These are phyloP conservation scores for Sabuloglossum arenarium DNA, from an alignment of 495 filamentous ascomycete species.

Conservation along the genomic window DNA sequence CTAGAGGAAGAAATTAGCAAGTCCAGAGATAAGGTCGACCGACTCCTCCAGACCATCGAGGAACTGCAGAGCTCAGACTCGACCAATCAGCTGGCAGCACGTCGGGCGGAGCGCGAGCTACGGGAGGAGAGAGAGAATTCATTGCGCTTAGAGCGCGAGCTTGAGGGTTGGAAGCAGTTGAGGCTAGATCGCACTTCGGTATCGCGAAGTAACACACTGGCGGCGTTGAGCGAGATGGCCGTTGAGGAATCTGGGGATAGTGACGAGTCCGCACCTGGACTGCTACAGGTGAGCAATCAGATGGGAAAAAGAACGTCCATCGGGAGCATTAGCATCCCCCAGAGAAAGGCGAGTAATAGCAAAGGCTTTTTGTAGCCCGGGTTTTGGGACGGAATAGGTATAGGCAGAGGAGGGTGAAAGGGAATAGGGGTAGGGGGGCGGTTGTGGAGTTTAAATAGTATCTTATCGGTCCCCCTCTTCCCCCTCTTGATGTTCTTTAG, in stretches of 20 bases:
- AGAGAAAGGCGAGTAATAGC: neutral
- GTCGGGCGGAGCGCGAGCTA: constrained; percentile 74
- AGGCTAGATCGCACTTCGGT: constrained; percentile 35
- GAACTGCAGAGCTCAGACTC: constrained; percentile 78
- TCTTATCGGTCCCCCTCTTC: too few species aligned
- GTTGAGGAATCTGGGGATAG: neutral
- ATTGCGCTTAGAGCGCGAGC: constrained; percentile 64
- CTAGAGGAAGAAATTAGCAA: constrained; percentile 64
- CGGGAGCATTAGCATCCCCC: neutral
- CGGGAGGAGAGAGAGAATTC: constrained; percentile 75
- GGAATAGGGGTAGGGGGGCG: too few species aligned
- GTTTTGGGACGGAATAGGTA: too few species aligned
- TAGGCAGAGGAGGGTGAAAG: too few species aligned
- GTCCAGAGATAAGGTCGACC: constrained; percentile 72
- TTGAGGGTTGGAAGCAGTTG: constrained; percentile 66
- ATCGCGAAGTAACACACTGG: constrained; percentile 17
- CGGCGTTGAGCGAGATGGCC: constrained; percentile 21
- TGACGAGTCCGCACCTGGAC: neutral
- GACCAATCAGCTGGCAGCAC: constrained; percentile 52
- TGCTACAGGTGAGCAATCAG: neutral
- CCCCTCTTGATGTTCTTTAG: too few species aligned
- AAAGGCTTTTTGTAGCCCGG: neutral
- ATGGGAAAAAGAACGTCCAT: neutral
- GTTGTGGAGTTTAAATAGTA: too few species aligned
- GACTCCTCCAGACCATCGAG: constrained; percentile 74